phyloP scores from a whole-genome alignment of 1,139 yeast genomes.

The Blastobotrys elegans region DNA sequence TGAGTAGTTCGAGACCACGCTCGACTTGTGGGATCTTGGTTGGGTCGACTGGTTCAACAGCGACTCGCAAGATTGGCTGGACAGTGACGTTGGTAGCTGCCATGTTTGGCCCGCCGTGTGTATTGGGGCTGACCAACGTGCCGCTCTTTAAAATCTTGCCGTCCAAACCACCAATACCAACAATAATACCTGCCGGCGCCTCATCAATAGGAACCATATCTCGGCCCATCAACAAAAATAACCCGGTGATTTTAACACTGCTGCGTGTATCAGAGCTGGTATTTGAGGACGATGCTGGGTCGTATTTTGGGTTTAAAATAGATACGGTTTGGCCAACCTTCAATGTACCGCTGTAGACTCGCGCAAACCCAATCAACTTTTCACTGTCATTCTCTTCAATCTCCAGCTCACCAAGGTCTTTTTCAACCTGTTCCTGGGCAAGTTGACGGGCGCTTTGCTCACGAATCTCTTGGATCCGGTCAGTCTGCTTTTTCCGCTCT shows the following conservation, averaged over 20 bases:
- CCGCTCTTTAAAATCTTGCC: slow-evolving; percentile 81
- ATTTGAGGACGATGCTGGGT: slow-evolving; percentile 60
- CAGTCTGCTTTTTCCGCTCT: slow-evolving; percentile 31
- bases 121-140: slow-evolving; percentile 50
- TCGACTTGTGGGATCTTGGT: slow-evolving; percentile 70
- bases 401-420: slow-evolving; percentile 18
- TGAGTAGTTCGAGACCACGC: slow-evolving; percentile 68
- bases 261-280: slow-evolving; percentile 26
- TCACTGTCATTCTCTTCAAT: slow-evolving; percentile 24
- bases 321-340: slow-evolving; percentile 67
- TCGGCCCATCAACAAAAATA: slow-evolving; percentile 87
- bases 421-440: slow-evolving; percentile 14
- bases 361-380: slow-evolving; percentile 76
- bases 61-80: slow-evolving; percentile 89
- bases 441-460: slow-evolving; percentile 69
- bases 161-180: slow-evolving; percentile 89
- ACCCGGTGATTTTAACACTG: slow-evolving; percentile 52
- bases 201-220: slow-evolving; percentile 70
- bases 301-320: slow-evolving; percentile 82
- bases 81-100: slow-evolving; percentile 59
- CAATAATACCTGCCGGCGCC: slow-evolving; percentile 94
- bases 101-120: slow-evolving; percentile 51
- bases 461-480: slow-evolving; percentile 50
- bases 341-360: slow-evolving; percentile 83
- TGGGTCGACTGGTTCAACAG: slow-evolving; percentile 89